A percentile compares a stretch with the other conserved stretches of the same genome.
phyloP scores from a whole-genome alignment of 2,329 filamentous ascomycete genomes.

The Colletotrichum abscissum region DNA sequence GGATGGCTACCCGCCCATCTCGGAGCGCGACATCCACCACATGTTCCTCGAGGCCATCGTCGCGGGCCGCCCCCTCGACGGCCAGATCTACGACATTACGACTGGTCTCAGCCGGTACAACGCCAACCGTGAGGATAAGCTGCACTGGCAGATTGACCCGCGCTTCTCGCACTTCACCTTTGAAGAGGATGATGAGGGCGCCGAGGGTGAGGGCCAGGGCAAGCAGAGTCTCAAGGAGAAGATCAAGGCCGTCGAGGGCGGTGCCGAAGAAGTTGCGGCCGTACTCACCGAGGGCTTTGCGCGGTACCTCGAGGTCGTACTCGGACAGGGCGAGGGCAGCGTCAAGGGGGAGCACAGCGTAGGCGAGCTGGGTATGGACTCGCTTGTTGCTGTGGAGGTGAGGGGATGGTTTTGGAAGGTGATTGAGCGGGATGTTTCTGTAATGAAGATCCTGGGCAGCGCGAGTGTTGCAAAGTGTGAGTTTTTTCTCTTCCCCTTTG shows the following conservation, averaged over 20 bases:
- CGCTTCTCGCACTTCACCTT: slow-evolving; percentile 53
- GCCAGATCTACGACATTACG: slow-evolving; percentile 39
- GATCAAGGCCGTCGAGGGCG: slow-evolving; percentile 38
- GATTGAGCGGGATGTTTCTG: slow-evolving; percentile 54
- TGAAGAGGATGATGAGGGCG: slow-evolving; percentile 27
- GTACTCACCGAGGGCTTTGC: slow-evolving; percentile 44
- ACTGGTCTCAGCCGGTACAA: slow-evolving; percentile 48
- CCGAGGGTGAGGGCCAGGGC: slow-evolving; percentile 1
- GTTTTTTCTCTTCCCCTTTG: neutral
- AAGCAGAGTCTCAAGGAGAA: slow-evolving; percentile 43
- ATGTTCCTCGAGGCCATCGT: slow-evolving; percentile 45
- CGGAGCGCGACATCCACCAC: slow-evolving; percentile 44
- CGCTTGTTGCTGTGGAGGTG: slow-evolving; percentile 47
- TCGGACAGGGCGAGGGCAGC: slow-evolving; percentile 38
- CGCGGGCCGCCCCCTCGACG: slow-evolving; percentile 39
- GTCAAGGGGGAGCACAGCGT: slow-evolving; percentile 47
- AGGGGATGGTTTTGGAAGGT: slow-evolving; percentile 61
- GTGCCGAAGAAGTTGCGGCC: slow-evolving; percentile 37
- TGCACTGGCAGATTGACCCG: slow-evolving; percentile 57
- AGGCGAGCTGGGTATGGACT: slow-evolving; percentile 45
- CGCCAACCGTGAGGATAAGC: slow-evolving; percentile 41
- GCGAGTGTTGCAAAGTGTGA: slow-evolving; percentile 38
- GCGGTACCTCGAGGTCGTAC: slow-evolving; percentile 36
- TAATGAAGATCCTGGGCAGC: slow-evolving; percentile 57
- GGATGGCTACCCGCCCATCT: slow-evolving; percentile 39